Evolutionary conservation across 2,329 filamentous ascomycete species (phyloP), one percentile per base, ranked within the genome.

Genomic region (Metarhizium humberi): DNA sequence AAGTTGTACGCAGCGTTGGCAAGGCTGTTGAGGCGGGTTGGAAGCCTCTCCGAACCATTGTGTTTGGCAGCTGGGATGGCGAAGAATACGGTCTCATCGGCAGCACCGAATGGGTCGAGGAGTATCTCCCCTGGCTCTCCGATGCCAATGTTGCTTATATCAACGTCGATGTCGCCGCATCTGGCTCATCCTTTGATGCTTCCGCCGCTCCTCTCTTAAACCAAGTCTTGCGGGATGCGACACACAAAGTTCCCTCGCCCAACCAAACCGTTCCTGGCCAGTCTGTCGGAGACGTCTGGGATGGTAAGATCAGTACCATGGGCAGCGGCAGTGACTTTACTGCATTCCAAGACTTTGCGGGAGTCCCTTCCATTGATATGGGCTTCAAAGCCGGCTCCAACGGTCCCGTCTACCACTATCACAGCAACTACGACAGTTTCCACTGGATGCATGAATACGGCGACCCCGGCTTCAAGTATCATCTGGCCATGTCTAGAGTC

Each of bases 91-190:
- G 88, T 0, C 78, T 96, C 5, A 71, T 96, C 14, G 92, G 92
- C 4, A 90, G 86, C 53, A 95, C 92, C 0, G 92, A 96, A 66
- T 96, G 91, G 90, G 90, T 96, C 0, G 91, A 96, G 66, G 90
- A 96, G 61, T 90, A 89, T 63, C 71, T 95, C 0, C 86, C 88
- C 0, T 95, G 90, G 90, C 79, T 96, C 13, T 78, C 79, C 2
- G 77, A 78, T 4, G 78, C 87, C 45, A 87, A 85, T 55, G 80
- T 96, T 16, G 90, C 90, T 10, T 95, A 95, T 65, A 71, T 96
- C 59, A 95, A 96, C 68, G 83, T 95, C 55, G 92, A 96, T 62
- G 84, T 90, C 6, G 88, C 86, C 34, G 79, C 86, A 3, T 67
- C 75, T 5, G 88, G 90, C 0, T 79, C 81, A 0, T 56, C 75